Base-by-base conservation (phyloP, 129 eudicot species). In the Cynara cardunculus region DNA sequence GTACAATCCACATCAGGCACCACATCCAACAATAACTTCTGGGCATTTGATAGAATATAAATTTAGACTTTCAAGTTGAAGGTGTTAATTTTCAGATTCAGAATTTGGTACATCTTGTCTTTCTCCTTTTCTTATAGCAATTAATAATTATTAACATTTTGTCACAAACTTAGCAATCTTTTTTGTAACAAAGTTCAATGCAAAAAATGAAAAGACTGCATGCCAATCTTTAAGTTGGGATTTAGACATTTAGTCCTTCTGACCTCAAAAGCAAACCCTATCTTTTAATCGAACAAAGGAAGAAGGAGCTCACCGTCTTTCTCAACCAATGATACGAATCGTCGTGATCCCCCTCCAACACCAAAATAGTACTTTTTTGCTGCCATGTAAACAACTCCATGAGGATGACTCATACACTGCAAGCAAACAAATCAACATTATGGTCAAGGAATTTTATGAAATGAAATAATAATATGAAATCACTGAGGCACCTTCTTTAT, bases 331-430 rank as follows among this genome's bases (percentile, higher is more conserved):
- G 99, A 95, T 62, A 95, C 10, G 81, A 95, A 95, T 59, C 94
- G 87, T 85, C 99, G 86, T 26, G 99, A 89, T 64, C 99, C 99
- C 31, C 97, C 97, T 71, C 97, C 98, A 39, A 90, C 94, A 25
- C 99, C 99, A 76, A 95, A 95, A 82, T 95, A 95, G 81, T 95
- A 85, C 84, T 95, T 95, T 86, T 95, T 95, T 82, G 97, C 99
- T 56, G 99, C 97, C 96, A 95, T 87, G 82, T 92, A 95, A 24
- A 92, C 91, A 66, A 92, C 91, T 82, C 99, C 99, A 71, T 84
- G 69, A 78, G 97, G 89, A 79, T 61, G 86, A 72, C 88, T 78
- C 68, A 89, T 32, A 80, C 91, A 89, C 99, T 94, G 81, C 34
- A 86, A 71, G 66, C 14, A 80, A 76, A 69, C n/a, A 77, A 3